Evolutionary conservation across 2,329 filamentous ascomycete genomes (phyloP).

Genomic region (Chaetomium strumarium): DNA sequence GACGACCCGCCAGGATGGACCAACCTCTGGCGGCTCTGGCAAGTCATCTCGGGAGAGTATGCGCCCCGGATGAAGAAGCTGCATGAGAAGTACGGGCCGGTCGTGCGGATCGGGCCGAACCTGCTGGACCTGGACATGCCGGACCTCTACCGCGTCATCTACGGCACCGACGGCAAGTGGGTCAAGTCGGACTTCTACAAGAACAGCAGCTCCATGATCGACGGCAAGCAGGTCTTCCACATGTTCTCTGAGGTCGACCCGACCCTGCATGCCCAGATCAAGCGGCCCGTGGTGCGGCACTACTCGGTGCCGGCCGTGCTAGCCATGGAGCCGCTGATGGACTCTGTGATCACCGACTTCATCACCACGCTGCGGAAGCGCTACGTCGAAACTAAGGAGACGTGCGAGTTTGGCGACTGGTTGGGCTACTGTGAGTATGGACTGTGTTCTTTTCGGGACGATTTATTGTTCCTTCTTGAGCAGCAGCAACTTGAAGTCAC

Average conservation of each 20-base stretch:
- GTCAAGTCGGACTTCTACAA: slow-evolving; percentile 33
- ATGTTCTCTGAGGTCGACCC: slow-evolving; percentile 34
- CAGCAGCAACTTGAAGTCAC: too few relatives aligned
- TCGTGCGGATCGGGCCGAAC: slow-evolving; percentile 37
- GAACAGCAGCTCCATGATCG: slow-evolving; percentile 30
- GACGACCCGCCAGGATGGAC: slow-evolving; percentile 27
- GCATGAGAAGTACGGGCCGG: slow-evolving; percentile 34
- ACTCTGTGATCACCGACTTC: slow-evolving; percentile 29
- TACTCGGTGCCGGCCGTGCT: slow-evolving; percentile 30
- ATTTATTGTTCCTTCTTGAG: not conserved
- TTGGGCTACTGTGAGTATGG: slow-evolving; percentile 32
- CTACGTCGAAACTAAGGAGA: slow-evolving; percentile 27
- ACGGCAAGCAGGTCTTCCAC: slow-evolving; percentile 34
- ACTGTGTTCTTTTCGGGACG: too few relatives aligned
- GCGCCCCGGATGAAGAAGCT: slow-evolving; percentile 28
- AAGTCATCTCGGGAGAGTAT: slow-evolving; percentile 24
- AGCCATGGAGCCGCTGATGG: slow-evolving; percentile 29
- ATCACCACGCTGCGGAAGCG: slow-evolving; percentile 27
- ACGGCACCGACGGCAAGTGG: slow-evolving; percentile 31
- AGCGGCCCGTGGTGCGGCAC: slow-evolving; percentile 34
- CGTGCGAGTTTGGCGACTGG: slow-evolving; percentile 37
- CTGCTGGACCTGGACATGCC: slow-evolving; percentile 48
- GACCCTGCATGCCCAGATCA: slow-evolving; percentile 30
- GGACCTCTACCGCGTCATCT: slow-evolving; percentile 39
- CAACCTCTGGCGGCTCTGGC: slow-evolving; percentile 32